Evolutionary conservation across 1,139 yeast species (phyloP), one percentile per base, ranked within the genome.

Genomic region (Geotrichum klebahnii): DNA sequence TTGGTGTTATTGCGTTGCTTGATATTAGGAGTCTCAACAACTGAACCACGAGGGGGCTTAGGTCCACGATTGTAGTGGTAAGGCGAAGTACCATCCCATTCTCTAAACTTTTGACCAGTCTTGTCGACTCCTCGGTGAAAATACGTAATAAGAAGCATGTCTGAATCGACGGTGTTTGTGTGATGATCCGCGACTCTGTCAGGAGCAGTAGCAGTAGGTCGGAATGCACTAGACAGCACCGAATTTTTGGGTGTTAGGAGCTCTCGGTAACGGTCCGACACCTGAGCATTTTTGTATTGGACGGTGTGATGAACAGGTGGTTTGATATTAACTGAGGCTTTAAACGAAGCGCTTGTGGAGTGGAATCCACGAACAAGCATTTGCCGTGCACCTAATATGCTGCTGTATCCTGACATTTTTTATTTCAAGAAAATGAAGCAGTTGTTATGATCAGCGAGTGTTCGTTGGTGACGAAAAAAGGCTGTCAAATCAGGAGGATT

Each of bases 261-360:
- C 44, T 80, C 84, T 52, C 85, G 78, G 65, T 80, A 84, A 53
- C 57, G 84, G 76, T 65, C 63, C 36, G 62, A 89, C 72, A 68
- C 64, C 54, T 79, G 79, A 28, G 81, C 71, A 68, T 92, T 92
- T 59, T 78, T 77, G 61, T 86, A 80, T 58, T 79, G 79, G 51
- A 92, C 86, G 55, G 81, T 76, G 68, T 92, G 98, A 67, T 92
- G 98, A 16, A 90, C 95, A 2, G 98, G 97, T 48, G 82, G 78
- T 32, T 86, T 90, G 41, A 39, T 39, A 19, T 17, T 39, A 6
- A 46, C 49, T 4, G 44, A 38, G 17, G 44, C 44, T 38, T 39
- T 38, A n/a, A 38, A 31, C 3, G 40, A 20, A 16, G 44, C 49
- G 17, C 60, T 51, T 17, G 62, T 43, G 34, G 62, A 46, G 44